Conservation (phyloP, 2,329 filamentous ascomycete species). For the Simplicillium aogashimaense region DNA sequence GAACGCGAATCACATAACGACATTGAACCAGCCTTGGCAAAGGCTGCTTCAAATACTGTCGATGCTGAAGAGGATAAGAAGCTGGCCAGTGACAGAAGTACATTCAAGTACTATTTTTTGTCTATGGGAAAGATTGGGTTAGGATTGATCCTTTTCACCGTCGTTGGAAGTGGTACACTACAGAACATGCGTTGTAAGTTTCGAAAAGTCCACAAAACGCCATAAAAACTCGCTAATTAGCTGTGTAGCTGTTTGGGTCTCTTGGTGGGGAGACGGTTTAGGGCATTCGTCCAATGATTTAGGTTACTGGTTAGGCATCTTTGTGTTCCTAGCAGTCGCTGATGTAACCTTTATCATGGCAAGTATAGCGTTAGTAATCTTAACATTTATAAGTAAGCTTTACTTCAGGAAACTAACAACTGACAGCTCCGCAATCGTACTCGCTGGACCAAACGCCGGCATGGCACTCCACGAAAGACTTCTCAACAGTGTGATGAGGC, state of each 20-base stretch:
- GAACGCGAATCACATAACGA: too few species aligned
- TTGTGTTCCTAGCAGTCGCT: neutral
- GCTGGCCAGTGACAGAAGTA: neutral
- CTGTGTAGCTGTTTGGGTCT: neutral
- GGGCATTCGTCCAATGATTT: neutral
- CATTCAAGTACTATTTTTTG: neutral
- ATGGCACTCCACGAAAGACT: neutral
- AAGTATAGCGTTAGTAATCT: neutral
- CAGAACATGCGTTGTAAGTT: too few species aligned
- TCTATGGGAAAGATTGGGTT: neutral
- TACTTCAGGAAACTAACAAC: neutral
- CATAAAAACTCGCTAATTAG: neutral
- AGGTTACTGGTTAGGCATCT: neutral
- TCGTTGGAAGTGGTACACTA: too few species aligned
- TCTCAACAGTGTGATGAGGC: neutral
- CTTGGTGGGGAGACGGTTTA: neutral
- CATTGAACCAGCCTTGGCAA: too few species aligned
- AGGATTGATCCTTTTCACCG: too few species aligned
- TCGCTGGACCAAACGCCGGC: neutral
- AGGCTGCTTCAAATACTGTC: too few species aligned
- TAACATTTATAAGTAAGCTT: neutral
- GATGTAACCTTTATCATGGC: neutral
- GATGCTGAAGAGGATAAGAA: neutral
- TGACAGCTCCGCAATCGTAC: neutral
- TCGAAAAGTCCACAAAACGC: too few species aligned